Percentiles rank a stretch among this genome's conserved stretches.
Evolutionary conservation across 2,329 filamentous ascomycete genomes (phyloP).

Genomic region (Aspergillus ochraceoroseus): DNA sequence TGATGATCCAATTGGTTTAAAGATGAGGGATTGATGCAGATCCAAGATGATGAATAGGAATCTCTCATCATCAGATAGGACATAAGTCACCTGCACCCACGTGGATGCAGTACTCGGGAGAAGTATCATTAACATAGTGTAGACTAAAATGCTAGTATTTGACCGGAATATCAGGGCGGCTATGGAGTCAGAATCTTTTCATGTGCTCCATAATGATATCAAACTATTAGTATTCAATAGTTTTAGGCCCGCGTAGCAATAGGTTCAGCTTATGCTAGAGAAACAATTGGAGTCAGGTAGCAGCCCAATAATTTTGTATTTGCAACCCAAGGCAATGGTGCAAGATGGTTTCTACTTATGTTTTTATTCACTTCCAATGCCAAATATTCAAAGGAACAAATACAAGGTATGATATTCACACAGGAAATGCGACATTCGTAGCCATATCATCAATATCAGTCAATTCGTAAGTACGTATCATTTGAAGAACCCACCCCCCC

Average conservation of each 20-base stretch:
- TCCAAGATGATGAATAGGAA: background rate
- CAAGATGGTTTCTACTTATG: slow-evolving; percentile 18
- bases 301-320: slow-evolving; percentile 4
- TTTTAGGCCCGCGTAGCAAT: too few relatives aligned
- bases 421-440: slow-evolving; percentile 14
- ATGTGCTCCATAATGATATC: too few relatives aligned
- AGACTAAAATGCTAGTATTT: too few relatives aligned
- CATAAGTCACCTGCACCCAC: slow-evolving; percentile 7
- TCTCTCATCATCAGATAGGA: background rate
- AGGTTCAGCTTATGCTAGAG: background rate
- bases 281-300: background rate
- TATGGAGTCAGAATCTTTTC: too few relatives aligned
- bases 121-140: too few relatives aligned
- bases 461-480: slow-evolving; percentile 28
- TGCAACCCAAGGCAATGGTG: too few relatives aligned
- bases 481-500: slow-evolving; percentile 37
- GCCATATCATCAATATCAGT: slow-evolving; percentile 22
- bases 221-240: too few relatives aligned
- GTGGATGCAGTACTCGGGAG: background rate
- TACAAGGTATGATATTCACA: slow-evolving; percentile 13
- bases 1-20: background rate
- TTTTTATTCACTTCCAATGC: slow-evolving; percentile 20
- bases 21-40: background rate
- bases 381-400: slow-evolving; percentile 1
- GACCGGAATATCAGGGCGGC: too few relatives aligned